Conservation (phyloP, 2,329 filamentous ascomycete species). For the Verticillium nonalfalfae region DNA sequence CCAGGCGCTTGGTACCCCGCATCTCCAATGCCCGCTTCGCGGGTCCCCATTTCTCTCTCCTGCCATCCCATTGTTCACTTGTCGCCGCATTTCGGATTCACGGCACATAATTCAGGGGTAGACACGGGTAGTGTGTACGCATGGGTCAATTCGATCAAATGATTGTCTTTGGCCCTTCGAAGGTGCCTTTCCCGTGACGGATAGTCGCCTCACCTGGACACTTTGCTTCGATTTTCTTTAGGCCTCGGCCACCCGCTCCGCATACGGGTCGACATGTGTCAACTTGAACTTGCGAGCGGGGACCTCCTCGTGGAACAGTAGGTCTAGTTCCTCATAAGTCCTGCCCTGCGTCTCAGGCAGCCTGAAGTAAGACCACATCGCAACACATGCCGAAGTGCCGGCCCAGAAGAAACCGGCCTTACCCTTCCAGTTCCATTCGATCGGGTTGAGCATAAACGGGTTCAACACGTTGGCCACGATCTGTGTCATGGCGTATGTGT, state of each 20-base stretch:
- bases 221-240: background rate
- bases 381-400: slow-evolving; percentile 17
- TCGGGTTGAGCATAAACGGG: slow-evolving; percentile 26
- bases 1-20: background rate
- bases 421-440: slow-evolving; percentile 25
- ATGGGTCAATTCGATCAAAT: no score
- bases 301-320: slow-evolving; percentile 23
- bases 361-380: slow-evolving; percentile 25
- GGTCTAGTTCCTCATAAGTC: slow-evolving; percentile 25
- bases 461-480: slow-evolving; percentile 29
- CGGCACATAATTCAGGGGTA: no score
- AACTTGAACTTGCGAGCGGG: slow-evolving; percentile 41
- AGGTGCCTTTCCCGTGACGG: no score
- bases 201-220: no score
- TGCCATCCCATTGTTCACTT: background rate
- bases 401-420: slow-evolving; percentile 26
- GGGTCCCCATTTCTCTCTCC: background rate
- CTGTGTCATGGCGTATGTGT: slow-evolving; percentile 29
- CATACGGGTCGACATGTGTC: slow-evolving; percentile 8
- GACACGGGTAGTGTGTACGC: no score
- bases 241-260: background rate
- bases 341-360: slow-evolving; percentile 24
- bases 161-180: no score
- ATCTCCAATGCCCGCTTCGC: background rate
- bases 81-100: no score